Base-by-base conservation (phyloP, 1,284 basidiomycete species). In the Apiotrichum domesticum region DNA sequence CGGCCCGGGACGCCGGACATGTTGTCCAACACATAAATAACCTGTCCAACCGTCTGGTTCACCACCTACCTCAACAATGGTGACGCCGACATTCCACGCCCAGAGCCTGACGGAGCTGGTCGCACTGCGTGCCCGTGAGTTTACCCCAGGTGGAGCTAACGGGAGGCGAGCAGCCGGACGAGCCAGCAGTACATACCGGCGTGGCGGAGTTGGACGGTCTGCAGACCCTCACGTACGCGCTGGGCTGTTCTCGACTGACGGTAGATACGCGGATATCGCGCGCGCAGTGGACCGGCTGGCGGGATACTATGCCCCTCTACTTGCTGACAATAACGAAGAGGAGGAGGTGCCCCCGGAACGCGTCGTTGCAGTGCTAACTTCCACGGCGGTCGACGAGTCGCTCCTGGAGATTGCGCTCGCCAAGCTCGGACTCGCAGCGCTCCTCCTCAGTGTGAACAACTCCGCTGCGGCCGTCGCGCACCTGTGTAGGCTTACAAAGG, bases 381-480 rank as follows among this genome's bases (percentile, higher is more conserved):
- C 75, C 33, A 78, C 79, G 2, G 75, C 79, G 0, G 72, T 79
- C 47, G 77, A 80, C 63, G 77, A 79, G 63, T 71, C 79, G 1
- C 70, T 81, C 2, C 74, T 80, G 13, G 79, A 80, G 63, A 75
- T 80, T 21, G 79, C 80, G 1, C 75, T 80, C 6, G 74, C 76
- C 34, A 80, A 79, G 63, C 70, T 80, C 42, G 80, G 77, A n/a
- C 70, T 80, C 13, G 68, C 77, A 1, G 66, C 79, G 6, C 73
- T 83, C 13, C 71, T 83, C 2, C 68, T 83, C n/a, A 81, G 80
- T 4, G 78, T 81, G 45, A 83, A 85, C 71, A 85, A 84, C 68
- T 81, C 81, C 0, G 75, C 80, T 0, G 73, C 82, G 0, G 83
- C 83, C 4, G 78, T 83, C 35, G 81, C 81, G 0, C 82, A 85